Percentiles rank a stretch among this genome's conserved stretches.
phyloP scores from a whole-genome alignment of 1,284 basidiomycete genomes.

The Neotropicomus parvogracilis region DNA sequence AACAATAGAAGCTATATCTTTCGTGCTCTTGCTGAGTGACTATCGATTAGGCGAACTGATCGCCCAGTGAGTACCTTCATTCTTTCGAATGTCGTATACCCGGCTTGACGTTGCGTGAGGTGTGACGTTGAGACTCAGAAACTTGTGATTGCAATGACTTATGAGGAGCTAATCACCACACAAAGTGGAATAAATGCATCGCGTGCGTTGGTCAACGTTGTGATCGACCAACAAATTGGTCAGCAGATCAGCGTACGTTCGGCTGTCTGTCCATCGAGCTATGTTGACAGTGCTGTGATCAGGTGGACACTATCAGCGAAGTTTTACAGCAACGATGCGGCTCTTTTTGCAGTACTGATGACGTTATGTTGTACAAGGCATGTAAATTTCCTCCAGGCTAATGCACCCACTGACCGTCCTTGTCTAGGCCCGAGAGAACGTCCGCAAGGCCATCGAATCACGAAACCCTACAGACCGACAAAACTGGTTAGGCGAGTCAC shows the following conservation, averaged over 20 bases:
- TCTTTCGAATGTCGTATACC: conserved; percentile 6
- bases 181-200: conserved; percentile 82
- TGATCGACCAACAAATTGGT: conserved; percentile 97
- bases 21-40: conserved; percentile 88
- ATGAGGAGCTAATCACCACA: conserved; percentile 80
- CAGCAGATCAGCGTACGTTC: conserved; percentile 85
- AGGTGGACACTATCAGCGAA: conserved; percentile 96
- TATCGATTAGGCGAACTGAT: conserved; percentile 88
- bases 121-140: conserved; percentile 70
- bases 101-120: conserved; percentile 37
- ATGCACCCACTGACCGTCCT: conserved; percentile 3
- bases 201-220: conserved; percentile 85
- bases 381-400: conserved; percentile 14
- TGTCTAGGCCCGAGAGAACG: conserved; percentile 83
- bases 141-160: conserved; percentile 67
- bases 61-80: conserved; percentile 53
- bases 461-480: conserved; percentile 68
- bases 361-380: conserved; percentile 96
- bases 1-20: conserved; percentile 89
- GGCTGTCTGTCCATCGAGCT: background rate
- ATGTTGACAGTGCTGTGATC: conserved; percentile 15
- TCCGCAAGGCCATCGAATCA: conserved; percentile 86
- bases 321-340: conserved; percentile 93
- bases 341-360: conserved; percentile 96
- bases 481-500: conserved; percentile 76